Evolutionary conservation across 371 early-diverging fungal species (phyloP).

Genomic region (Saksenaea vasiformis): DNA sequence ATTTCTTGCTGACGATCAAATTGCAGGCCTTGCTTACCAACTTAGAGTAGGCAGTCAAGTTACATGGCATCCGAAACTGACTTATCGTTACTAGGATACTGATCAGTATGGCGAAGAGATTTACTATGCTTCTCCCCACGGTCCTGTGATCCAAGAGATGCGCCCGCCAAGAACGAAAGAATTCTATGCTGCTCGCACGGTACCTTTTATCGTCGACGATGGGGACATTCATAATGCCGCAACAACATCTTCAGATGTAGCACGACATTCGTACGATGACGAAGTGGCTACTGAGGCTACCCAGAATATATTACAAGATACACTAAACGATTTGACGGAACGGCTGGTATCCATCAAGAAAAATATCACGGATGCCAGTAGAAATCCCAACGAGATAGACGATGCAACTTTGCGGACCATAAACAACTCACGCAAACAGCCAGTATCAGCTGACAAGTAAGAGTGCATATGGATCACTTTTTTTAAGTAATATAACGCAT

Average conservation of each 20-base stretch:
- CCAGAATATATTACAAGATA: conserved; percentile 28
- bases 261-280: not conserved
- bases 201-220: conserved; percentile 20
- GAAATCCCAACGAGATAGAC: conserved; percentile 15
- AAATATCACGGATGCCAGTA: conserved; percentile 31
- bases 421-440: conserved; percentile 4
- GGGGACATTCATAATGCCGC: not conserved
- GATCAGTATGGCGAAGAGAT: conserved; percentile 37
- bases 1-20: conserved; percentile 46
- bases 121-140: conserved; percentile 19
- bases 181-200: conserved; percentile 33
- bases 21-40: conserved; percentile 26
- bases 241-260: not conserved
- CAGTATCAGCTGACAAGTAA: conserved; percentile 17
- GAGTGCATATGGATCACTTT: not conserved
- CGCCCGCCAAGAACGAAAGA: conserved; percentile 26
- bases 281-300: conserved; percentile 18
- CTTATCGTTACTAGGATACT: conserved; percentile 14
- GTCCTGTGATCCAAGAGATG: conserved; percentile 35
- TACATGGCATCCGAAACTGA: not conserved
- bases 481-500: not conserved
- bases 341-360: conserved; percentile 37
- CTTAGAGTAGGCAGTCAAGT: conserved; percentile 7
- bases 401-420: conserved; percentile 21
- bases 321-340: conserved; percentile 40